phyloP scores from a whole-genome alignment of 768 basidiomycete species.

The Lentinula sp. region DNA sequence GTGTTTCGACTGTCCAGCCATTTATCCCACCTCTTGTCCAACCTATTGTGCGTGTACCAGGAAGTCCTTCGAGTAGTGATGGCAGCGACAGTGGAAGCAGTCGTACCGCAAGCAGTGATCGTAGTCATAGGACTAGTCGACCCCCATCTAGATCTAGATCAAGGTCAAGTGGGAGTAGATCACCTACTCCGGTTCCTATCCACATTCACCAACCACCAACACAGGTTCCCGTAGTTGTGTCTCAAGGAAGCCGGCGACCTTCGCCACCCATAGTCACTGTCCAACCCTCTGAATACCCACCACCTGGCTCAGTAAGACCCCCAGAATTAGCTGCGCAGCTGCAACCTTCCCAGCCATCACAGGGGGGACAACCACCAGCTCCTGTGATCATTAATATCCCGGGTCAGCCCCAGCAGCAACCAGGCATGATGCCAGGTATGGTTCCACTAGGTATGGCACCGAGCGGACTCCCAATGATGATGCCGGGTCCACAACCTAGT shows the following conservation, averaged over 20 bases:
- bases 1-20: constrained; percentile 2
- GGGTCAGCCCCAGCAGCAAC: constrained; percentile 16
- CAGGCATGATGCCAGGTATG: background rate
- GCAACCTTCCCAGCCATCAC: constrained; percentile 14
- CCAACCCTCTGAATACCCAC: constrained; percentile 8
- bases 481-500: background rate
- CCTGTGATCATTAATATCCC: constrained; percentile 25
- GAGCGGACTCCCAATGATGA: background rate
- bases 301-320: constrained; percentile 17
- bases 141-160: constrained; percentile 9
- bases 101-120: constrained; percentile 7
- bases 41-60: constrained; percentile 1
- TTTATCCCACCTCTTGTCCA: constrained; percentile 16
- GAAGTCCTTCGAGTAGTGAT: constrained; percentile 3
- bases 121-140: constrained; percentile 4
- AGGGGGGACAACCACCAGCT: constrained; percentile 9
- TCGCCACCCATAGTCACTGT: constrained; percentile 11
- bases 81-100: constrained; percentile 4
- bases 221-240: constrained; percentile 14
- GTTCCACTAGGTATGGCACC: constrained; percentile 1
- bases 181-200: constrained; percentile 11
- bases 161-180: constrained; percentile 8
- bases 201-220: constrained; percentile 8
- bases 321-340: constrained; percentile 10
- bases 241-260: constrained; percentile 5